Base-by-base conservation (phyloP, 371 early-diverging fungal genomes). In the Circinella minor region DNA sequence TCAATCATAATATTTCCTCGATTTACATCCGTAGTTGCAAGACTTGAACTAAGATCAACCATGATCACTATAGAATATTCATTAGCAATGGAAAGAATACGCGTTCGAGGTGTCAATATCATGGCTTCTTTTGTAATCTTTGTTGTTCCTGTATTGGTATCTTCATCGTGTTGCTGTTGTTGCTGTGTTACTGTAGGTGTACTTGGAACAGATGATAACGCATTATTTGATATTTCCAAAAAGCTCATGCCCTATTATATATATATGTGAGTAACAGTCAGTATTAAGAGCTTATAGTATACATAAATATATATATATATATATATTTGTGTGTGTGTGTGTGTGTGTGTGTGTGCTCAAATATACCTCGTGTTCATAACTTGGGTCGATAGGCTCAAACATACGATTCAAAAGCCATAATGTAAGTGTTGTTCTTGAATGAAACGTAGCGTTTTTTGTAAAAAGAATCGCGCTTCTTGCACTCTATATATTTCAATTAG, bases 1-100 rank as follows among this genome's bases (percentile, higher is more conserved):
- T 83, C 82, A 62, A 88, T 86, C 66, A 88, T 77, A 13, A 89
- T 81, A 46, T 81, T 81, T 15, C 84, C 82, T 9, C 78, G 78
- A 15, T 67, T 75, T 20, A 83, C 75, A 69, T 91, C 91, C 4
- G 91, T 87, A 3, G 90, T 88, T 18, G 90, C 84, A 71, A 94
- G 82, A 65, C 91, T 91, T 1, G 92, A 88, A 15, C 87, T 88
- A 37, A 90, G 80, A 73, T 94, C 94, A 43, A 94, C 78, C 67
- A 92, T 79, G 73, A 92, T 87, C 3, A 91, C 90, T 48, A 91
- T 79, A 0, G 86, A 80, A 69, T 92, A 88, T 66, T 88, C 80
- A 55, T 78, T 77, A 55, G 86, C 81, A 55, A 91, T 65, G 0
- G 80, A 79, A 20, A 87, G 71, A 15, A 94, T 85, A 15, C 85